Percentiles rank a stretch among this genome's conserved stretches.
Conservation (phyloP, 352 stramenopile genomes). For the Phytophthora palmivora region DNA sequence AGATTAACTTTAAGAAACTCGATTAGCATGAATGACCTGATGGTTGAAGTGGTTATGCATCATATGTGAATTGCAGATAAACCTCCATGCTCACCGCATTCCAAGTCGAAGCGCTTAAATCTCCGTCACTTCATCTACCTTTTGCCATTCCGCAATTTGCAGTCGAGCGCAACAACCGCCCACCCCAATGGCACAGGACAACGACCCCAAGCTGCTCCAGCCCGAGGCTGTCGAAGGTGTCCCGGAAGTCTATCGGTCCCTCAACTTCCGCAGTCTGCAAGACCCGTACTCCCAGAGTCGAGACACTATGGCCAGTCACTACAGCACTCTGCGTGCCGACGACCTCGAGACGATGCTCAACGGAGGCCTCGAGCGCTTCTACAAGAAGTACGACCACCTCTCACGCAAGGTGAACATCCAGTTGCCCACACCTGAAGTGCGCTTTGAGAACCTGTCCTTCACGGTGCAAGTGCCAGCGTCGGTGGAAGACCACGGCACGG, state of each 20-base stretch:
- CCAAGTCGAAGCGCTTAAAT: no score
- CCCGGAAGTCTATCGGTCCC: not conserved
- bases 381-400: slow-evolving; percentile 84
- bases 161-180: not conserved
- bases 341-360: slow-evolving; percentile 72
- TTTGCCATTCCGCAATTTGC: not conserved
- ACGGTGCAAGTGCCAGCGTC: slow-evolving; percentile 59
- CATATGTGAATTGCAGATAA: no score
- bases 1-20: no score
- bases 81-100: no score
- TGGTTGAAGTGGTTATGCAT: no score
- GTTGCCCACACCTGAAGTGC: slow-evolving; percentile 54
- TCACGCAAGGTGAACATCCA: slow-evolving; percentile 69
- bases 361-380: slow-evolving; percentile 77
- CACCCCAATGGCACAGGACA: not conserved
- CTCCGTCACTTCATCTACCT: no score
- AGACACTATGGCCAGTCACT: slow-evolving; percentile 18
- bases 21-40: no score
- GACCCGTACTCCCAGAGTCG: not conserved
- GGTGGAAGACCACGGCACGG: slow-evolving; percentile 52
- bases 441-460: slow-evolving; percentile 82
- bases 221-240: not conserved
- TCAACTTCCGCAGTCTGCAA: not conserved
- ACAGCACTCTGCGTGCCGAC: slow-evolving; percentile 60
- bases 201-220: slow-evolving; percentile 1